phyloP scores from a whole-genome alignment of 1,284 basidiomycete species.

The Cryptococcus wingfieldii region DNA sequence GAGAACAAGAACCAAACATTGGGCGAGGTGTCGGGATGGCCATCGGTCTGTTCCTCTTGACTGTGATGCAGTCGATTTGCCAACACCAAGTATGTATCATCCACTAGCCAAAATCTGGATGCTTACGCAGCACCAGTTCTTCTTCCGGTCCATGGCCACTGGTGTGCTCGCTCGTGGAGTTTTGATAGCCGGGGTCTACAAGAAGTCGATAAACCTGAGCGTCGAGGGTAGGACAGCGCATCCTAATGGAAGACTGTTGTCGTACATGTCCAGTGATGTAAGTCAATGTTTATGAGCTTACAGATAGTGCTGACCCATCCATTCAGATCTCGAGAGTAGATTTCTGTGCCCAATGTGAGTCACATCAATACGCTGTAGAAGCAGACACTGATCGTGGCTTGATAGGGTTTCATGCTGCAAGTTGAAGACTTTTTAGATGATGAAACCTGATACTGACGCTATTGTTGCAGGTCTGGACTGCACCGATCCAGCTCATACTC shows the following conservation, averaged over 20 bases:
- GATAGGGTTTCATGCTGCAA: constrained; percentile 56
- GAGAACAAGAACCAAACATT: constrained; percentile 53
- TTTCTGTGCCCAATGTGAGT: constrained; percentile 41
- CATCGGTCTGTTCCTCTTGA: constrained; percentile 66
- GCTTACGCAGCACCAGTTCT: not conserved
- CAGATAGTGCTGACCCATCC: constrained; percentile 63
- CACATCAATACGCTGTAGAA: not conserved
- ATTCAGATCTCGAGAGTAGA: constrained; percentile 41
- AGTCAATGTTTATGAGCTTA: constrained; percentile 79
- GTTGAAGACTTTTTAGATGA: not conserved
- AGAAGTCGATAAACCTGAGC: constrained; percentile 58
- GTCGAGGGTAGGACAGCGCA: constrained; percentile 75
- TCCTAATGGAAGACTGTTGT: constrained; percentile 70
- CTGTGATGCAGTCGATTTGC: constrained; percentile 64
- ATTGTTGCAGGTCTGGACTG: constrained; percentile 54
- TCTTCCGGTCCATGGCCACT: constrained; percentile 57
- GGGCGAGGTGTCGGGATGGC: constrained; percentile 72
- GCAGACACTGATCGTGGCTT: not conserved
- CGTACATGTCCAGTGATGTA: constrained; percentile 84
- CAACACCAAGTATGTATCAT: constrained; percentile 56
- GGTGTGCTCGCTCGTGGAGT: constrained; percentile 81
- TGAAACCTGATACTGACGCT: not conserved
- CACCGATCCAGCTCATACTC: constrained; percentile 53
- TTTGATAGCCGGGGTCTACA: constrained; percentile 83
- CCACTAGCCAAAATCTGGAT: not conserved